These are phyloP conservation scores for Termitomyces sp. DNA, from an alignment of 768 basidiomycete genomes.

Conservation along the genomic window DNA sequence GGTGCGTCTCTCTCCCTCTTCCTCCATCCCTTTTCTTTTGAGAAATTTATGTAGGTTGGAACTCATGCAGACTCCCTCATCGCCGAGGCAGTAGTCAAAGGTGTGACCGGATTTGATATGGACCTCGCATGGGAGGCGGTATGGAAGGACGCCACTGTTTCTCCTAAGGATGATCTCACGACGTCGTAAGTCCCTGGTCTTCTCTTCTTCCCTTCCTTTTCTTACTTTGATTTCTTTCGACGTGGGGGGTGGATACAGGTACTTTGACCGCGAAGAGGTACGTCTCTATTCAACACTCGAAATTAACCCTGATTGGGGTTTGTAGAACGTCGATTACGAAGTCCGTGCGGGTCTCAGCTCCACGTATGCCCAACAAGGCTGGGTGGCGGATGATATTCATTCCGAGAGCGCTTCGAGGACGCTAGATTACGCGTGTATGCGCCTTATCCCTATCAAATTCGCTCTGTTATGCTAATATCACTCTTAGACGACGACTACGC, in stretches of 20 bases:
- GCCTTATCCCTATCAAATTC: background rate
- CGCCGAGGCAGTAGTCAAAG: conserved; percentile 69
- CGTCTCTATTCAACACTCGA: background rate
- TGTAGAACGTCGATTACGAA: conserved; percentile 71
- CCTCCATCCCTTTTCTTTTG: background rate
- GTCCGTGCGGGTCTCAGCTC: conserved; percentile 74
- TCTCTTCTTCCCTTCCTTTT: background rate
- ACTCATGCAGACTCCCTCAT: conserved; percentile 80
- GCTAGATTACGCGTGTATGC: conserved; percentile 69
- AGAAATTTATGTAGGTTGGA: conserved; percentile 44
- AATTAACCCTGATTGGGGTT: background rate
- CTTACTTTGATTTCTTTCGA: background rate
- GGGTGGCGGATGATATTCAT: conserved; percentile 77
- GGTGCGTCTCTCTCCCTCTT: conserved; percentile 31
- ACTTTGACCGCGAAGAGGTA: conserved; percentile 72
- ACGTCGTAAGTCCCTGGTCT: conserved; percentile 36
- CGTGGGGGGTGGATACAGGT: conserved; percentile 35
- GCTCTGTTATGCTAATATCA: background rate
- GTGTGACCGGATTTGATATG: conserved; percentile 58
- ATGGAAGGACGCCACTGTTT: conserved; percentile 65
- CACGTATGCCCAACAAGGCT: conserved; percentile 62
- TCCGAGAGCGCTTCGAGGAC: conserved; percentile 79
- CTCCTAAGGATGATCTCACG: conserved; percentile 53
- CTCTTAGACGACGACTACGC: conserved; percentile 74
- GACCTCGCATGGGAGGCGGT: conserved; percentile 72